Percentiles rank a stretch among this genome's conserved stretches.
These are phyloP conservation scores for Mesembryanthemum crystallinum DNA, from an alignment of 148 eudicot genomes.

Conservation along the genomic window DNA sequence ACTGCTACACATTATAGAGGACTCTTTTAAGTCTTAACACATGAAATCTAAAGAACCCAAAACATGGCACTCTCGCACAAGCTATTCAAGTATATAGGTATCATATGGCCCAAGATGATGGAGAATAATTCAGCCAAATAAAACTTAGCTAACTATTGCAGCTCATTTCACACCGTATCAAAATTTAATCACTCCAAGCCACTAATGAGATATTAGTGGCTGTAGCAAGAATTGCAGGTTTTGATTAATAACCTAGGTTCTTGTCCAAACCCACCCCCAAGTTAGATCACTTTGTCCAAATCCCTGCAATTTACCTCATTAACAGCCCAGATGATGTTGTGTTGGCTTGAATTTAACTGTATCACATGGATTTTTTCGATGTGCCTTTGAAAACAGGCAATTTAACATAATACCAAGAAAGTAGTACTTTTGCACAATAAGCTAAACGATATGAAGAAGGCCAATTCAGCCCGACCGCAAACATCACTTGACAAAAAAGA, in stretches of 20 bases:
- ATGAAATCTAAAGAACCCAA: background rate
- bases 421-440: background rate
- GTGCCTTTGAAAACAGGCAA: background rate
- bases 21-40: too few species aligned
- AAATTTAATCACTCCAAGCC: background rate
- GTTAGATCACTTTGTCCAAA: background rate
- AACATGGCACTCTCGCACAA: background rate
- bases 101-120: background rate
- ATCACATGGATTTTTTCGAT: background rate
- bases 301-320: background rate
- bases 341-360: background rate
- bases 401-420: background rate
- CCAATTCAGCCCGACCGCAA: background rate
- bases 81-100: background rate
- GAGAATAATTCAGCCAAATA: background rate
- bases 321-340: background rate
- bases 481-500: background rate
- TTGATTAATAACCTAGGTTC: background rate
- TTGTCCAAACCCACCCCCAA: background rate
- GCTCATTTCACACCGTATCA: background rate
- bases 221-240: background rate
- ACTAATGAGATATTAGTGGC: background rate
- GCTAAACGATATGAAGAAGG: too few species aligned
- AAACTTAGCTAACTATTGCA: background rate
- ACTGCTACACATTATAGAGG: background rate